Conservation (phyloP, 495 filamentous ascomycete species). For the Hypoxylon intermedium region DNA sequence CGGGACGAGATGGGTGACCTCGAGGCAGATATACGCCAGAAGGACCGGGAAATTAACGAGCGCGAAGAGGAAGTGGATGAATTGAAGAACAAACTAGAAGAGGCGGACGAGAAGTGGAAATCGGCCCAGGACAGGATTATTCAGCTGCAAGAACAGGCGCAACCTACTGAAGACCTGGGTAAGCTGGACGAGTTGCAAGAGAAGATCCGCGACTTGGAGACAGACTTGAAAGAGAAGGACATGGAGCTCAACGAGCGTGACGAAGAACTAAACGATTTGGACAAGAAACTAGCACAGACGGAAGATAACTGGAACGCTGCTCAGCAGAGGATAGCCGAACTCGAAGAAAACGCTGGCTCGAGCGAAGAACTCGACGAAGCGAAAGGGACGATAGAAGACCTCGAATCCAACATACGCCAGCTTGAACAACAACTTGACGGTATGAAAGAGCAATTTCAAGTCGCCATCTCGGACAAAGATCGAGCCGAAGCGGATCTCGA, state of each 20-base stretch:
- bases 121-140: constrained; percentile 51
- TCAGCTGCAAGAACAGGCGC: constrained; percentile 62
- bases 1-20: constrained; percentile 68
- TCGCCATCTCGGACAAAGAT: constrained; percentile 67
- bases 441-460: constrained; percentile 65
- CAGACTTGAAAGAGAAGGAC: constrained; percentile 70
- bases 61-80: constrained; percentile 54
- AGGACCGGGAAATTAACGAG: constrained; percentile 55
- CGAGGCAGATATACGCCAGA: constrained; percentile 63
- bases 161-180: constrained; percentile 52
- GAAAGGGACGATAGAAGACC: constrained; percentile 56
- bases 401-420: constrained; percentile 53
- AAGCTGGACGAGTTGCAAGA: constrained; percentile 69
- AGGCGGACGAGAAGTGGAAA: constrained; percentile 42
- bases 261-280: constrained; percentile 62
- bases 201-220: constrained; percentile 72
- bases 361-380: constrained; percentile 63
- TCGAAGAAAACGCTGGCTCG: constrained; percentile 66
- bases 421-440: constrained; percentile 61
- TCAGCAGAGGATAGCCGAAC: constrained; percentile 63
- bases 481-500: constrained; percentile 64
- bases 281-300: constrained; percentile 53
- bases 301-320: constrained; percentile 42
- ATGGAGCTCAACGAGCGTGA: constrained; percentile 68
- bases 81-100: constrained; percentile 29